phyloP scores from a whole-genome alignment of 2,329 filamentous ascomycete genomes.

The Colletotrichum endophyticum region DNA sequence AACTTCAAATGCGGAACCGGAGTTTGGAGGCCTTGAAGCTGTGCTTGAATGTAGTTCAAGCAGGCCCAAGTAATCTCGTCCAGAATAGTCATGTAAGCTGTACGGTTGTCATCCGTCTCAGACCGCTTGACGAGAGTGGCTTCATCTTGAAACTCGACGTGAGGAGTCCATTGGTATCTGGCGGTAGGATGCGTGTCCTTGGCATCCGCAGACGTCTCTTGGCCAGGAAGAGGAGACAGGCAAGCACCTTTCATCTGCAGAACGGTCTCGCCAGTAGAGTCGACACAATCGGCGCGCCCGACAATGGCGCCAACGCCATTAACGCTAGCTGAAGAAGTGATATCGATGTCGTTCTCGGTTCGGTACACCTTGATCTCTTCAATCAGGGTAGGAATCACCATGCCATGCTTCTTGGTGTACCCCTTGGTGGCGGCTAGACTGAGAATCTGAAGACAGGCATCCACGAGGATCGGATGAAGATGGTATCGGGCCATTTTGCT shows the following conservation, averaged over 20 bases:
- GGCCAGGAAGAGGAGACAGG: conserved; percentile 21
- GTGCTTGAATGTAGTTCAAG: conserved; percentile 24
- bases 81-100: conserved; percentile 22
- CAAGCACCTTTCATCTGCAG: background rate
- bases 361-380: background rate
- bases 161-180: conserved; percentile 32
- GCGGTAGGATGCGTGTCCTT: conserved; percentile 29
- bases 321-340: conserved; percentile 22
- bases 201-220: background rate
- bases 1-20: conserved; percentile 30
- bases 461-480: conserved; percentile 43
- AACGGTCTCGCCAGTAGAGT: background rate
- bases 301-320: conserved; percentile 21
- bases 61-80: conserved; percentile 34
- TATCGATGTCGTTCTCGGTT: background rate
- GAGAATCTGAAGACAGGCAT: conserved; percentile 34
- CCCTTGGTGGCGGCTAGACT: conserved; percentile 23
- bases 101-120: conserved; percentile 4
- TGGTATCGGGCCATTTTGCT: conserved; percentile 25
- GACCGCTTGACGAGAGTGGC: conserved; percentile 21
- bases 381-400: background rate
- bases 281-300: background rate
- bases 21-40: conserved; percentile 20
- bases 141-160: conserved; percentile 33
- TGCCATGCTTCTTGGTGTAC: background rate